Conservation (phyloP, 1,284 basidiomycete genomes). For the Ganoderma boninense region DNA sequence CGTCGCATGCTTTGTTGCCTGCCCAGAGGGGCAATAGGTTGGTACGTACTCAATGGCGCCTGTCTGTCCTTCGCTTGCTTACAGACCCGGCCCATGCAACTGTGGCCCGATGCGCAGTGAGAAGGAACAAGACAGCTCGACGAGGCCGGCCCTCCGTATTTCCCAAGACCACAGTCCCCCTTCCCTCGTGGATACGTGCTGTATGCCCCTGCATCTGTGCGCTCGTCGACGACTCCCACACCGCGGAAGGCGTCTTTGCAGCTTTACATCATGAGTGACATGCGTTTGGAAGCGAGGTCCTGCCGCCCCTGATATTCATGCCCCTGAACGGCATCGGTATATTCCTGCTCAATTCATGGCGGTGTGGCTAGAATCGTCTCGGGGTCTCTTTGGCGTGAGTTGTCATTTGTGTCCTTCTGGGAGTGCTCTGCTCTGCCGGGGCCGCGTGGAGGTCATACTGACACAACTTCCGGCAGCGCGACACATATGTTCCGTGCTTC, state of each 20-base stretch:
- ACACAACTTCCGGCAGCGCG: neutral
- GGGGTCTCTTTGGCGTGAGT: neutral
- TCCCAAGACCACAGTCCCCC: constrained; percentile 1
- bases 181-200: neutral
- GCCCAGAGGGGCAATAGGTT: neutral
- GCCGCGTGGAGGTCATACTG: neutral
- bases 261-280: constrained; percentile 2
- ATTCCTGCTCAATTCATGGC: neutral
- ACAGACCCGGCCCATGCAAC: neutral
- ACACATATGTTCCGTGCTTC: neutral
- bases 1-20: neutral
- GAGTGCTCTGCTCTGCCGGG: constrained; percentile 1
- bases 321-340: neutral
- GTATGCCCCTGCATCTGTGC: neutral
- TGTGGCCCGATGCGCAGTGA: constrained; percentile 1
- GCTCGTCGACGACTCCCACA: constrained; percentile 1
- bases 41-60: neutral
- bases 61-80: neutral
- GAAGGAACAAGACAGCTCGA: neutral
- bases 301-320: neutral
- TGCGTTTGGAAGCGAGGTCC: neutral
- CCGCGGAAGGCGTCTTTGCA: neutral
- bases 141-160: neutral
- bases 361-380: neutral
- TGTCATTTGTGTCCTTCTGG: neutral